These are phyloP conservation scores for Passiflora organensis DNA, from an alignment of 345 rosid species.

Conservation along the genomic window DNA sequence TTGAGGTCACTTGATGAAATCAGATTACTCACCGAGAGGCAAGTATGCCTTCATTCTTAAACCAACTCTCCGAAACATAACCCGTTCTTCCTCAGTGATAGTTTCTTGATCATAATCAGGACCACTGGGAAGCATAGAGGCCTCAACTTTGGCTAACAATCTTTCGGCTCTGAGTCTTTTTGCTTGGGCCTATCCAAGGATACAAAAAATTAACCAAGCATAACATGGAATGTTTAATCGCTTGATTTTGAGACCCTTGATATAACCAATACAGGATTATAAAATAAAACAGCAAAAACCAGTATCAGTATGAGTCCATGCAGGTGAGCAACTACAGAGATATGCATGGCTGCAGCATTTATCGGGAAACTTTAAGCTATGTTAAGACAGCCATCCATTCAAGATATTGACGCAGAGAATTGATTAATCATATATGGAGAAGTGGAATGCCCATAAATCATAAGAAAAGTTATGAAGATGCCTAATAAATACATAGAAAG, in stretches of 20 bases:
- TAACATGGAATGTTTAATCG: background rate
- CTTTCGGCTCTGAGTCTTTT: constrained; percentile 87
- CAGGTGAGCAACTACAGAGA: no score
- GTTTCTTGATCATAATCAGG: constrained; percentile 99
- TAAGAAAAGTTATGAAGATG: no score
- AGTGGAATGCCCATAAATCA: background rate
- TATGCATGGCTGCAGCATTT: no score
- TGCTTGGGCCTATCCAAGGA: constrained; percentile 62
- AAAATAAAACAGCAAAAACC: background rate
- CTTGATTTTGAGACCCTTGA: no score
- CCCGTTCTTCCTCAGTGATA: constrained; percentile 85
- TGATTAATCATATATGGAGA: background rate
- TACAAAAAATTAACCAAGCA: constrained; percentile 10
- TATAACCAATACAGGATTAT: no score
- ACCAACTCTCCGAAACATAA: constrained; percentile 89
- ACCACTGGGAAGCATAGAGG: constrained; percentile 85
- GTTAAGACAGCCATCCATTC: no score
- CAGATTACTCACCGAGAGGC: constrained; percentile 66
- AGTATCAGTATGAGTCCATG: background rate
- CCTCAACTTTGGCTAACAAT: constrained; percentile 80
- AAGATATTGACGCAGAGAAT: background rate
- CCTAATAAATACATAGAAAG: no score
- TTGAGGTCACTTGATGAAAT: no score
- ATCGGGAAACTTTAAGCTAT: no score
- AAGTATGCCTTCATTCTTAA: constrained; percentile 90